Evolutionary conservation across 2,329 filamentous ascomycete genomes (phyloP).

Genomic region (Lasiodiplodia sp.): DNA sequence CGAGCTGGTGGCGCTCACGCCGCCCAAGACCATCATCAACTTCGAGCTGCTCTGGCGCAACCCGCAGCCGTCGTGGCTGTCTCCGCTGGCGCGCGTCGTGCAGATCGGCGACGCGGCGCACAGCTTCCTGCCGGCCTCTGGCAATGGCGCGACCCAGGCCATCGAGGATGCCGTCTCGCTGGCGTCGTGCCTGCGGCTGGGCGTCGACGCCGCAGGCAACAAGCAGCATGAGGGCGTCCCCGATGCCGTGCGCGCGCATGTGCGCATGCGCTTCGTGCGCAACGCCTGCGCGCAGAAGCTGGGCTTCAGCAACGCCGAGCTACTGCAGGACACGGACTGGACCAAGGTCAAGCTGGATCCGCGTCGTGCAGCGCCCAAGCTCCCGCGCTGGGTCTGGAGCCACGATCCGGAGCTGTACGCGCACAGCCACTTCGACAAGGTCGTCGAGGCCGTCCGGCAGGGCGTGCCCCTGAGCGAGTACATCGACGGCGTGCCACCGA

Average conservation of each 20-base stretch:
- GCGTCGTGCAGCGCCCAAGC: slow-evolving; percentile 52
- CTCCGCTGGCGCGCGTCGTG: slow-evolving; percentile 51
- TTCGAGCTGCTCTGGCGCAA: slow-evolving; percentile 58
- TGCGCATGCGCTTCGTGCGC: slow-evolving; percentile 55
- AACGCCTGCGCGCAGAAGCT: slow-evolving; percentile 59
- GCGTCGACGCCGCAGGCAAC: slow-evolving; percentile 36
- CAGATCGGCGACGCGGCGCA: slow-evolving; percentile 57
- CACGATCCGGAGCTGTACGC: slow-evolving; percentile 56
- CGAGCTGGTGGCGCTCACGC: slow-evolving; percentile 53
- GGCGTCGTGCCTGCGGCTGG: slow-evolving; percentile 55
- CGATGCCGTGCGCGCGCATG: slow-evolving; percentile 50
- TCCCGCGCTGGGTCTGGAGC: slow-evolving; percentile 56
- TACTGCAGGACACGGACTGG: slow-evolving; percentile 58
- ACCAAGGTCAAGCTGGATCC: slow-evolving; percentile 56
- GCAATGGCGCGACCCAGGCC: slow-evolving; percentile 57
- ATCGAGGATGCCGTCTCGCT: slow-evolving; percentile 57
- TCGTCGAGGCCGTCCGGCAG: slow-evolving; percentile 51
- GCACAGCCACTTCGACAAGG: slow-evolving; percentile 53
- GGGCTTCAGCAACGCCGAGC: slow-evolving; percentile 56
- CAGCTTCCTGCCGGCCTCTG: slow-evolving; percentile 54
- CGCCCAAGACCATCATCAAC: slow-evolving; percentile 57
- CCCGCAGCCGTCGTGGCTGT: slow-evolving; percentile 55
- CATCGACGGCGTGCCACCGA: slow-evolving; percentile 50
- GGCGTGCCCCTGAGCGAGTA: slow-evolving; percentile 4
- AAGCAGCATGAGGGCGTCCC: slow-evolving; percentile 40